Conservation (phyloP, 148 eudicot species). For the Talinum fruticosum region DNA sequence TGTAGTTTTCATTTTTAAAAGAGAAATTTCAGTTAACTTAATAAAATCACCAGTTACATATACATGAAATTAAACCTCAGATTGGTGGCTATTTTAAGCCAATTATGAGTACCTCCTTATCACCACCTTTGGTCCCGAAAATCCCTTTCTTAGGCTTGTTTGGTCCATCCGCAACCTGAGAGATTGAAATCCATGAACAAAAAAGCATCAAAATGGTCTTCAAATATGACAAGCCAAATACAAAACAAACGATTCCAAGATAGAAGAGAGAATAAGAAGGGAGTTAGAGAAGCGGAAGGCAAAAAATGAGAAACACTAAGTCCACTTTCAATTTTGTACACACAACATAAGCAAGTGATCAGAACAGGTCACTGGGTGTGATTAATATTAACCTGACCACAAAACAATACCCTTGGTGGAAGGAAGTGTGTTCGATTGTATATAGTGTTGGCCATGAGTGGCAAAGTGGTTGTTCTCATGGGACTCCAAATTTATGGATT, state of each 20-base stretch:
- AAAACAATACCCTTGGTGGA: background rate
- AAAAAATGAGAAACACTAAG: background rate
- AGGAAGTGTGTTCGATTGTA: background rate
- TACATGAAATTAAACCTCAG: background rate
- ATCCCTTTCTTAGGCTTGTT: conserved; percentile 88
- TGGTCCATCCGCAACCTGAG: conserved; percentile 87
- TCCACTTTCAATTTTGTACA: too few relatives aligned
- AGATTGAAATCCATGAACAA: conserved; percentile 18
- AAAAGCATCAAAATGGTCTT: conserved; percentile 8
- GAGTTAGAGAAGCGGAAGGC: background rate
- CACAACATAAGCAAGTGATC: background rate
- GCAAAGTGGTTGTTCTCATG: background rate
- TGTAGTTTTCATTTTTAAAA: conserved; percentile 24
- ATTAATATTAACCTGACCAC: background rate
- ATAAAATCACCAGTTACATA: background rate
- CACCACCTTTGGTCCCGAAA: conserved; percentile 90
- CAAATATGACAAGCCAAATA: background rate
- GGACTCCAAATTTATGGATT: background rate
- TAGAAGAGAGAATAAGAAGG: background rate
- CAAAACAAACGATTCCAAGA: background rate
- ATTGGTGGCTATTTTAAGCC: background rate
- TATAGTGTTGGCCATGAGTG: background rate
- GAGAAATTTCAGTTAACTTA: background rate
- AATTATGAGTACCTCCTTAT: conserved; percentile 67
- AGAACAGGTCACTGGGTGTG: background rate